Percentiles rank a stretch among this genome's conserved stretches.
Evolutionary conservation across 2,329 filamentous ascomycete species (phyloP).

Genomic region (Camillea tinctor): DNA sequence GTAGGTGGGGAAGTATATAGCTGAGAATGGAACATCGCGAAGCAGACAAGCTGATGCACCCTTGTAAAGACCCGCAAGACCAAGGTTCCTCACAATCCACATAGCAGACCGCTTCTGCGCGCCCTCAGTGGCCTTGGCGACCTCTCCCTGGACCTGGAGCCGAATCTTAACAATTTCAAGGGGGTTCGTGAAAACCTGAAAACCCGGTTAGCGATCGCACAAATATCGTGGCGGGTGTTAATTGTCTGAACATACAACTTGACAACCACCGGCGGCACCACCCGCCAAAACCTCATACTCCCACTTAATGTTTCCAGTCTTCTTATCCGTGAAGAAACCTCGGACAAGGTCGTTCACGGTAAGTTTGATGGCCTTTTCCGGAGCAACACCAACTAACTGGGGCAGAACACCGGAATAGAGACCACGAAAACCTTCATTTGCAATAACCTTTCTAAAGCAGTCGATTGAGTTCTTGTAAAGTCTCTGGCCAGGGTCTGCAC

Average conservation of each 20-base stretch:
- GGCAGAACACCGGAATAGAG: constrained; percentile 94
- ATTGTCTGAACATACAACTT: constrained; percentile 72
- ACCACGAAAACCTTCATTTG: constrained; percentile 85
- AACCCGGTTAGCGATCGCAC: constrained; percentile 11
- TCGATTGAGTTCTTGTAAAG: constrained; percentile 98
- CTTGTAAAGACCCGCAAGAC: constrained; percentile 94
- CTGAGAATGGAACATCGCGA: constrained; percentile 95
- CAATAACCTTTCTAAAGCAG: constrained; percentile 88
- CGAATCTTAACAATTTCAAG: constrained; percentile 99
- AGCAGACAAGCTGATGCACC: constrained; percentile 91
- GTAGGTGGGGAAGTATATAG: constrained; percentile 98
- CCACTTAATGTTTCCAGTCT: constrained; percentile 69
- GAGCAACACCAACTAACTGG: constrained; percentile 95
- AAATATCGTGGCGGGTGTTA: constrained; percentile 2
- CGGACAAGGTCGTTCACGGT: constrained; percentile 96
- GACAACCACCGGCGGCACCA: constrained; percentile 86
- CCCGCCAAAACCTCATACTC: constrained; percentile 79
- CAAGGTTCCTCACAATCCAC: constrained; percentile 96
- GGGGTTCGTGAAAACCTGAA: constrained; percentile 86
- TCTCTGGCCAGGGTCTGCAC: constrained; percentile 75
- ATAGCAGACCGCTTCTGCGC: constrained; percentile 87
- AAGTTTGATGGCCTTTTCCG: constrained; percentile 98
- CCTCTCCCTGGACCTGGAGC: constrained; percentile 93
- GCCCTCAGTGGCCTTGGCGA: constrained; percentile 81
- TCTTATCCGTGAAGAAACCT: constrained; percentile 68